These are phyloP conservation scores for Rubus parviflorus DNA, from an alignment of 306 rosid genomes.

Conservation along the genomic window DNA sequence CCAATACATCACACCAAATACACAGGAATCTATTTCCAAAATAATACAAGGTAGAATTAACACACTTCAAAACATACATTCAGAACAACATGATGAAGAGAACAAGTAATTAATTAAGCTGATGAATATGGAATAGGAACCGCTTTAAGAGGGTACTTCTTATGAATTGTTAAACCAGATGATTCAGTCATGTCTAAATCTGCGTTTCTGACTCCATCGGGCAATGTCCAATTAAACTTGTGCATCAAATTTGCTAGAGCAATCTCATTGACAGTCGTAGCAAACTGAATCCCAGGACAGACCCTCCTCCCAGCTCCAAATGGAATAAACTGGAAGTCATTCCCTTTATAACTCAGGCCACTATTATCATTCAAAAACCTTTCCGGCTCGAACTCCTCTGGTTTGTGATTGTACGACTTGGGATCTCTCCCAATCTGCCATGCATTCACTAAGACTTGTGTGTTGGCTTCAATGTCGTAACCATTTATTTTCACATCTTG, in stretches of 20 bases:
- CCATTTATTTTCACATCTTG: constrained; percentile 7
- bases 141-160: constrained; percentile 30
- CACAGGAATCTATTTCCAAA: too few species aligned
- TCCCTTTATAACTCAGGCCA: constrained; percentile 29
- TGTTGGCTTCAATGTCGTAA: constrained; percentile 3
- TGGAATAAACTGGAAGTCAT: constrained; percentile 31
- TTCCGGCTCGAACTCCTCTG: background rate
- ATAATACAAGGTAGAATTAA: too few species aligned
- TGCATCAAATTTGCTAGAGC: constrained; percentile 35
- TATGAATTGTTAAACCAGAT: constrained; percentile 24
- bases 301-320: constrained; percentile 32
- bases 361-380: constrained; percentile 15
- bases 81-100: too few species aligned
- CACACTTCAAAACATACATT: too few species aligned
- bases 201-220: constrained; percentile 19
- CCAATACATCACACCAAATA: too few species aligned
- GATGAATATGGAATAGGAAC: constrained; percentile 12
- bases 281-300: constrained; percentile 38
- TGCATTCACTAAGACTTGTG: constrained; percentile 1
- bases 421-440: constrained; percentile 39
- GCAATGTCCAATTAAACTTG: constrained; percentile 36
- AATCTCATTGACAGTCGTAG: constrained; percentile 25
- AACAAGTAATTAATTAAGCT: background rate
- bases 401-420: background rate
- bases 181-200: constrained; percentile 42